Base-by-base conservation (phyloP, 78 protist species). In the Dictyostelium purpureum region DNA sequence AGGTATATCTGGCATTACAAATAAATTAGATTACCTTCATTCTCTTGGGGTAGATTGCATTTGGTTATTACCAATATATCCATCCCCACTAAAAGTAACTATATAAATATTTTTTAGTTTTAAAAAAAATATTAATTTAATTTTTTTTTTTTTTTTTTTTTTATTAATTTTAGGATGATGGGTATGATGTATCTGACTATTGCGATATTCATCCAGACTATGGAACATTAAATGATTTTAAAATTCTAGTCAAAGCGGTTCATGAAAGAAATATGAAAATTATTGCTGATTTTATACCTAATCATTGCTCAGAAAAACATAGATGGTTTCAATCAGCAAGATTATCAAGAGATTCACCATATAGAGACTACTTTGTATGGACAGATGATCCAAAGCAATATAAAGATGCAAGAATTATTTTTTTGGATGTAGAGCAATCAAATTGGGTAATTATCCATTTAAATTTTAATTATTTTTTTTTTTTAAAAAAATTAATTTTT, bases 181-280 rank as follows among this genome's bases (percentile, higher is more conserved):
- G 97, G 38, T 96, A 96, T 71, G 97, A 96, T 89, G 93, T 96
- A 31, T 14, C 94, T 54, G 97, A 96, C 81, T 96, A 94, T 74
- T 79, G 93, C 52, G 91, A 76, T 40, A 89, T 96, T 7, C 96
- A 96, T 45, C 96, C 96, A 43, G 92, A 94, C 56, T 96, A 90
- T 83, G 97, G 97, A 9, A 90, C 77, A 33, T 57, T 94, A 18
- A 75, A 78, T 31, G 97, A 96, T 56, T 88, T 95, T 80, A 59
- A 95, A 73, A 42, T 77, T 31, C 38, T 95, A 45, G 88, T 95
- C 0, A 78, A 71, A 42, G 94, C 90, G 6, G 96, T 89, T 10
- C 97, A 95, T 38, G 94, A 93, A 74, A 92, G 91, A 75, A 79
- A 89, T 37, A 85, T 95, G 93, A 82, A 95, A 19, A 79, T 95